Conservation (phyloP, 345 rosid genomes). For the Kernera saxatilis region DNA sequence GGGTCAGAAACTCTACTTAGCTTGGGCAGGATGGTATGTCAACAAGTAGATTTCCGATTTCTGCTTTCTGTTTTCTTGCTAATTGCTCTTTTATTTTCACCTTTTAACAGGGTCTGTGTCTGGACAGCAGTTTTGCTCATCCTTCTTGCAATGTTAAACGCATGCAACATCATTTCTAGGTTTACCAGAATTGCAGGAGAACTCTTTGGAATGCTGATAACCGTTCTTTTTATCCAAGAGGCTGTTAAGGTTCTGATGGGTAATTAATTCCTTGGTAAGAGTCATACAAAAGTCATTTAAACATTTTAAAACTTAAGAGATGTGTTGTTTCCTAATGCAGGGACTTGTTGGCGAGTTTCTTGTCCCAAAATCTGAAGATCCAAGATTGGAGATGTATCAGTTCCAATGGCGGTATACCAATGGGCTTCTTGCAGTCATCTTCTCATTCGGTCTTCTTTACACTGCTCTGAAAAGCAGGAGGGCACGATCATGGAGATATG, state of each 20-base stretch:
- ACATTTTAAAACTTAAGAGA: background rate
- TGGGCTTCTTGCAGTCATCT: constrained; percentile 66
- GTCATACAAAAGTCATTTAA: background rate
- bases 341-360: constrained; percentile 63
- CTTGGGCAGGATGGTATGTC: constrained; percentile 82
- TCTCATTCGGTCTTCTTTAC: constrained; percentile 57
- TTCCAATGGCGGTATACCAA: constrained; percentile 67
- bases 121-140: constrained; percentile 78
- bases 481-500: constrained; percentile 73
- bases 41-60: background rate
- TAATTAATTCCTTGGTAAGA: background rate
- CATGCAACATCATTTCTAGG: constrained; percentile 55
- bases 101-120: constrained; percentile 67
- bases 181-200: constrained; percentile 90
- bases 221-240: constrained; percentile 77
- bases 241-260: constrained; percentile 57
- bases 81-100: background rate
- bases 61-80: background rate
- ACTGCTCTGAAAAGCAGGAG: constrained; percentile 67
- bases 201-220: constrained; percentile 75
- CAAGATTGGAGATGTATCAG: constrained; percentile 34
- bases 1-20: constrained; percentile 64
- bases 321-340: constrained; percentile 31
- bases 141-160: constrained; percentile 57
- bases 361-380: constrained; percentile 45